phyloP scores from a whole-genome alignment of 176 grass and related monocot genomes.

The Zoysia japonica region DNA sequence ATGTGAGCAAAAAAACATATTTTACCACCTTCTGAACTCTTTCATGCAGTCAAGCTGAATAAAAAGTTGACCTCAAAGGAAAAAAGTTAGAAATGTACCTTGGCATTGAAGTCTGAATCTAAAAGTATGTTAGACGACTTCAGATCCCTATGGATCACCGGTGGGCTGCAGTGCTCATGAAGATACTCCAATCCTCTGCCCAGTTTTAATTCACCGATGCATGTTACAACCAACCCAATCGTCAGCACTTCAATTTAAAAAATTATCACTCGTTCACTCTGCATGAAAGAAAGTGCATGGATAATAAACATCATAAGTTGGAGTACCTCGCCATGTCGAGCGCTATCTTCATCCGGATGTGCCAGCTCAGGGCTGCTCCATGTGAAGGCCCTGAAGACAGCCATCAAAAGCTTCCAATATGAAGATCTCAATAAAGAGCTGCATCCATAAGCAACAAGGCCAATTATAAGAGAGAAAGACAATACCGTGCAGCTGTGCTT shows the following conservation, averaged over 20 bases:
- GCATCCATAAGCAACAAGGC: slow-evolving; percentile 46
- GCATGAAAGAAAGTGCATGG: slow-evolving; percentile 38
- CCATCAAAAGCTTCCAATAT: slow-evolving; percentile 38
- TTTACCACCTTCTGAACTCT: slow-evolving; percentile 11
- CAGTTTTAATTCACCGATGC: slow-evolving; percentile 36
- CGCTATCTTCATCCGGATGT: slow-evolving; percentile 92
- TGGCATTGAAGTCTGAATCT: slow-evolving; percentile 84
- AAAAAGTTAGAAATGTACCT: slow-evolving; percentile 53
- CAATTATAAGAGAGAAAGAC: slow-evolving; percentile 32
- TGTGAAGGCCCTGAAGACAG: slow-evolving; percentile 77
- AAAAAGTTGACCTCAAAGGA: slow-evolving; percentile 6
- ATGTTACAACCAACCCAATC: slow-evolving; percentile 43
- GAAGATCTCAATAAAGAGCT: slow-evolving; percentile 57
- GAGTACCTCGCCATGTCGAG: slow-evolving; percentile 83
- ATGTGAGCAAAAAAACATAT: slow-evolving; percentile 2
- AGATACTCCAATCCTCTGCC: slow-evolving; percentile 94
- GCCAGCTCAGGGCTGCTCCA: slow-evolving; percentile 85
- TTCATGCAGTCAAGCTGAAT: slow-evolving; percentile 19
- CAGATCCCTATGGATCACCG: slow-evolving; percentile 92
- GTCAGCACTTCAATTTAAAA: slow-evolving; percentile 31
- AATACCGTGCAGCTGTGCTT: slow-evolving; percentile 86
- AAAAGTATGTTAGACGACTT: slow-evolving; percentile 99
- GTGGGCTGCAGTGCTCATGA: slow-evolving; percentile 91
- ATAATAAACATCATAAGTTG: slow-evolving; percentile 30
- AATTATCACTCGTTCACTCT: slow-evolving; percentile 3